Base-by-base conservation (phyloP, 495 filamentous ascomycete species). In the Lophiostoma macrostomum region DNA sequence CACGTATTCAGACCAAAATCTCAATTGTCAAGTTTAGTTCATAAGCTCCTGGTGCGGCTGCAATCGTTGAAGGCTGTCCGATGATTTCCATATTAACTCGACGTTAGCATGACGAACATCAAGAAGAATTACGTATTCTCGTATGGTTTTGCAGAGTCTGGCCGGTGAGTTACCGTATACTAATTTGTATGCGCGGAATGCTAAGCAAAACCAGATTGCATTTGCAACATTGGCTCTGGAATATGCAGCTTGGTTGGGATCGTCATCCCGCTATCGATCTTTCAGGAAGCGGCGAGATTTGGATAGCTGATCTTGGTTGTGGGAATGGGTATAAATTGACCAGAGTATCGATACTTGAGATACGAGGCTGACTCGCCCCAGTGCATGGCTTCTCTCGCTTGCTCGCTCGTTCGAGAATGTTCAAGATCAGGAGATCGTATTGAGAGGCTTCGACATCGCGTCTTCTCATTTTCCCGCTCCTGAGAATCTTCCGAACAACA, bases 171-270 rank as follows among this genome's bases (percentile, higher is more conserved):
- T 7, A 29, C 12, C 24, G 22, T 11, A 42, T 22, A 7, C 18
- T 19, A 5, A 23, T 19, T 29, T 10, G 42, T 45, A 10, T 45
- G 16, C n/a, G n/a, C n/a, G n/a, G n/a, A n/a, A n/a, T n/a, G 23
- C 27, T 29, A 45, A 31, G 4, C 16, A 36, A 5, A 5, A 16
- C 22, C 12, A 53, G 50, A 23, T 23, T 53, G 13, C 20, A 45
- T 37, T 23, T 34, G 3, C 50, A 53, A 19, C 50, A 53, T 13
- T 44, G 50, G 50, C 7, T 53, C 12, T 53, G 50, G 50, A 53
- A 46, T 31, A 16, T 19, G 13, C 50, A 42, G 14, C 19, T 45
- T 5, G 50, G 38, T 13, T 53, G 50, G 50, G 14, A 44, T n/a
- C 6, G 44, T 29, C 50, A 53, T 23, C 50, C 50, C 8, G 16